Base-by-base conservation (phyloP, 495 filamentous ascomycete genomes). In the Trichoderma virens region DNA sequence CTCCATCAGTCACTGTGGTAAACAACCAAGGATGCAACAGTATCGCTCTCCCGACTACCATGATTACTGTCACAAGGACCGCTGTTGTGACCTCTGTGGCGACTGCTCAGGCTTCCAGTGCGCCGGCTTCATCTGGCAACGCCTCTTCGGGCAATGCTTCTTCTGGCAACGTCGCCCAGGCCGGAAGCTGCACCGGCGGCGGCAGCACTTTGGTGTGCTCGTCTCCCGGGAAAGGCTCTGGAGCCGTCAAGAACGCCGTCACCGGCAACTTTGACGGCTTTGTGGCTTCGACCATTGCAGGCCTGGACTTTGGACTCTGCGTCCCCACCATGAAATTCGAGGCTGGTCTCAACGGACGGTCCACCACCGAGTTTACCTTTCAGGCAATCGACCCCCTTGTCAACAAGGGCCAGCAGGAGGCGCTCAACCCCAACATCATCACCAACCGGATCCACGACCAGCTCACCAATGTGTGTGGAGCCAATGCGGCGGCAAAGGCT, bases 391-490 rank as follows among this genome's bases (percentile, higher is more conserved):
- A 83, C 69, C 67, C 75, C 14, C 67, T 78, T 56, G 78, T 79
- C 59, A 73, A 73, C 64, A 72, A 78, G 67, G 79, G 80, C 47
- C 80, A 84, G 73, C 67, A 78, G 69, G 78, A 83, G 66, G 81
- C 81, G 5, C 74, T 85, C 41, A 84, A 84, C 76, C 81, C 81
- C 64, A 80, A 80, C 74, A 88, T 87, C 78, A 88, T 87, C 77
- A 84, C 84, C 75, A 86, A 86, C 78, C 80, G 83, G 63, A 79
- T 87, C 70, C 83, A 83, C 70, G 83, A 86, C 72, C 82, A 85
- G 76, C 76, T 86, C 35, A 78, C 59, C 71, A 82, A 82, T 71
- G 76, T 84, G 47, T 86, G 84, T 76, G 74, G 71, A 45, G 83
- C 83, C 59, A 83, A 82, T 71, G 71, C 73, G 39, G 84, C 83